Evolutionary conservation across 2,329 filamentous ascomycete genomes (phyloP), one percentile per base, ranked within the genome.

Genomic region (Fragosphaeria purpurea): DNA sequence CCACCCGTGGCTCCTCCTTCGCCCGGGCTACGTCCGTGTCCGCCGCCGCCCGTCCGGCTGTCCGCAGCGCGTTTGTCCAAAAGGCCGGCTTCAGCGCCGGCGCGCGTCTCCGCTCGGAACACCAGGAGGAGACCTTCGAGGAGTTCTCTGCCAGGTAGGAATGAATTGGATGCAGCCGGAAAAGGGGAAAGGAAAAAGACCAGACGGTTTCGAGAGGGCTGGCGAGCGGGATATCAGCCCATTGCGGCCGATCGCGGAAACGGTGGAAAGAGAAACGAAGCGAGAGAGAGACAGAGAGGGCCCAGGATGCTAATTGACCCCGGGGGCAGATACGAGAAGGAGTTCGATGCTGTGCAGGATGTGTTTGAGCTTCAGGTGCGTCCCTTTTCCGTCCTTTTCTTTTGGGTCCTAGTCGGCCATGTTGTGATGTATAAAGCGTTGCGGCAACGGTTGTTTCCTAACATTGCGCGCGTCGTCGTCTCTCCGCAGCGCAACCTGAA

Each of bases 281-380:
- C 22, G 22, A 2, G 22, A 2, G 22, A 22, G 22, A 22, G 22
- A 22, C 22, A 22, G 22, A 22, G 22, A 22, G 22, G 22, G 22
- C 22, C 22, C 22, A 22, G 22, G 22, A 22, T 22, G 22, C 22
- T 22, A 22, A 22, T 22, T 22, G 22, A 22, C 22, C 22, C 22
- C 22, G 22, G 22, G 22, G n/a, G 37, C 22, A 98, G 93, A 76
- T 98, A 95, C 68, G 93, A 98, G 82, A 96, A 96, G 82, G 93
- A 98, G 76, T 98, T 98, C 67, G 91, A 98, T 57, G 73, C 75
- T 66, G 93, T 98, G 60, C 88, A 97, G 75, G 93, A 98, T 76
- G 91, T 97, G 67, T 98, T 98, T 72, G 93, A 98, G 83, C 88
- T 98, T 67, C 90, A 96, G 88, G 90, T 95, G 83, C 67, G 79